These are phyloP conservation scores for Pneumocystis oryctolagi DNA, from an alignment of 1,139 yeast genomes.

Conservation along the genomic window DNA sequence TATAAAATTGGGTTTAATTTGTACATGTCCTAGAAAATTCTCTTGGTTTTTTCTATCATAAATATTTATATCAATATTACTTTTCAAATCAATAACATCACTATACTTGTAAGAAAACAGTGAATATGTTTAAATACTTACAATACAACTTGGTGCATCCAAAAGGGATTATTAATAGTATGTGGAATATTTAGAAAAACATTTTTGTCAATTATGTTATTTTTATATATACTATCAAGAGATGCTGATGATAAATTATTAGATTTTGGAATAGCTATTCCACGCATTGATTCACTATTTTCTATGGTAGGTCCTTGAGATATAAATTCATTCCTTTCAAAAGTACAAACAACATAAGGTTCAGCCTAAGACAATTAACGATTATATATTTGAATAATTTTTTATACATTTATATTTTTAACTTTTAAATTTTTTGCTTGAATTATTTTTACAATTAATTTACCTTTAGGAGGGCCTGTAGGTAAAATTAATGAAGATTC, in stretches of 20 bases:
- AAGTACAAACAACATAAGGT: constrained; percentile 73
- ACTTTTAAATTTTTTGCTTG: constrained; percentile 60
- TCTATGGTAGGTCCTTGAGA: constrained; percentile 47
- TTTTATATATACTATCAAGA: constrained; percentile 18
- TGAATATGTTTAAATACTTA: not conserved
- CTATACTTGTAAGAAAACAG: not conserved
- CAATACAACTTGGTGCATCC: constrained; percentile 85
- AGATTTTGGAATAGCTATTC: constrained; percentile 11
- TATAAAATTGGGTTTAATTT: constrained; percentile 49
- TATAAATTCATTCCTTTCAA: constrained; percentile 81
- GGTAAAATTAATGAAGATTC: constrained; percentile 6
- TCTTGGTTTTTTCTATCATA: constrained; percentile 77
- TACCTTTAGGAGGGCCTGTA: constrained; percentile 34
- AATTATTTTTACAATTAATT: constrained; percentile 60
- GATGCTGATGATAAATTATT: constrained; percentile 15
- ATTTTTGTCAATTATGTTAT: constrained; percentile 9
- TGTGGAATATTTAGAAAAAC: constrained; percentile 15
- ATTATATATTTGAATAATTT: constrained; percentile 22
- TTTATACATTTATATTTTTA: constrained; percentile 42
- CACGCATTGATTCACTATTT: constrained; percentile 4
- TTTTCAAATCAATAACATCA: constrained; percentile 67
- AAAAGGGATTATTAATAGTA: constrained; percentile 50
- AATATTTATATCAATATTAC: constrained; percentile 72
- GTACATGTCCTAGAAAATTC: constrained; percentile 69
- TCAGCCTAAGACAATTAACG: constrained; percentile 7